Evolutionary conservation across 106 monocot species (phyloP), one percentile per base, ranked within the genome.

Genomic region (Acorus gramineus): DNA sequence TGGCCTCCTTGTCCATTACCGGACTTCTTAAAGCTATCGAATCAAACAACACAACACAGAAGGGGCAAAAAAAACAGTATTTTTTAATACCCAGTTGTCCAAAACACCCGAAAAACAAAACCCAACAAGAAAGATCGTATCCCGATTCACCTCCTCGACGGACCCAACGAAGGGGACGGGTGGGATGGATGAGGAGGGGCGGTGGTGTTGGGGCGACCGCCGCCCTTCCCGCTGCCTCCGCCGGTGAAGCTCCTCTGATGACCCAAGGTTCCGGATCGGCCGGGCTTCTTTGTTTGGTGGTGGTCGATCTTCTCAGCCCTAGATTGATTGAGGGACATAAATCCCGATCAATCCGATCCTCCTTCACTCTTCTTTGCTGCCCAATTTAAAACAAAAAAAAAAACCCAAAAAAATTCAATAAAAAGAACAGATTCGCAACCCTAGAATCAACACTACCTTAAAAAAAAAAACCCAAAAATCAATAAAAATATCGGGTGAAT

Each of bases 1-100:
- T 84, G 82, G 5, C 69, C 73, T 42, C 86, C 86, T 69, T 85
- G 96, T 68, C 74, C 96, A 79, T 83, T 79, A 14, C 82, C 80
- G 7, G 80, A 60, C 50, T 91, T 96, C 74, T 83, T 91, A 60
- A 75, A 70, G 62, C 96, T 96, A 53, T 42, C 70, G n/a, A n/a
- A n/a, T n/a, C n/a, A n/a, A n/a, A n/a, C n/a, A 56, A 69, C 8
- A 48, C 5, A 60, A 28, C 43, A 10, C 51, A 69, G n/a, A n/a
- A 66, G 28, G 2, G 56, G 53, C 55, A 46, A 70, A 9, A 28
- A 55, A 42, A 64, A 67, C 59, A 50, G 28, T 42, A n/a, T 49
- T 70, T 57, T 60, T 11, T 4, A 2, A 66, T 7, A 44, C 7
- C 45, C 52, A 3, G 8, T n/a, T 6, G 13, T 13, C 28, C 52